Conservation (phyloP, 169 alveolate genomes). For the Plasmodium chabaudi region DNA sequence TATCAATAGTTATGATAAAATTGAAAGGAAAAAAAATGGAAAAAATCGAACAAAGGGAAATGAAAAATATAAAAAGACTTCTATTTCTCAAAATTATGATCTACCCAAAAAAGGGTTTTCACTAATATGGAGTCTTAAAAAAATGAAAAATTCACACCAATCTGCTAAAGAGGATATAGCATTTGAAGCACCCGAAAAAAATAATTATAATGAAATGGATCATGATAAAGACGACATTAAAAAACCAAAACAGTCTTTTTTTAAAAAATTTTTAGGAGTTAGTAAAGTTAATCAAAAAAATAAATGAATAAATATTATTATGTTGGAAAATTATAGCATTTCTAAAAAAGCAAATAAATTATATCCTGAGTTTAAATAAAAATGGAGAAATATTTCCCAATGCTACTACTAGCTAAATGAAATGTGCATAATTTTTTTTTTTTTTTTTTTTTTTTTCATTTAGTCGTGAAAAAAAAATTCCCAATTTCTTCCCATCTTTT, state of each 20-base stretch:
- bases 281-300: conserved; percentile 3
- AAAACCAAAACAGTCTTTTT: conserved; percentile 51
- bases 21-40: background rate
- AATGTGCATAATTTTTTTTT: too few species aligned
- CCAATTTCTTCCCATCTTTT: too few species aligned
- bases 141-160: conserved; percentile 28
- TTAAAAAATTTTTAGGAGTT: conserved; percentile 15
- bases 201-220: conserved; percentile 6
- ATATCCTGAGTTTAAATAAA: too few species aligned
- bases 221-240: background rate
- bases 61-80: background rate
- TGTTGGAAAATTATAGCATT: too few species aligned
- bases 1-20: background rate
- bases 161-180: conserved; percentile 44
- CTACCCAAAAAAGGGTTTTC: conserved; percentile 71
- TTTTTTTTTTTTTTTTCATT: too few species aligned
- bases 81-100: conserved; percentile 36
- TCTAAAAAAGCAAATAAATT: too few species aligned
- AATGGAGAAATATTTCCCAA: too few species aligned
- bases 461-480: too few species aligned
- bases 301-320: too few species aligned
- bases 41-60: background rate
- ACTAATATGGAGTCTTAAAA: conserved; percentile 64
- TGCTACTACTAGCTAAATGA: too few species aligned
- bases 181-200: conserved; percentile 23